These are phyloP conservation scores for Solanum sitiens DNA, from an alignment of 257 asterid genomes.

Conservation along the genomic window DNA sequence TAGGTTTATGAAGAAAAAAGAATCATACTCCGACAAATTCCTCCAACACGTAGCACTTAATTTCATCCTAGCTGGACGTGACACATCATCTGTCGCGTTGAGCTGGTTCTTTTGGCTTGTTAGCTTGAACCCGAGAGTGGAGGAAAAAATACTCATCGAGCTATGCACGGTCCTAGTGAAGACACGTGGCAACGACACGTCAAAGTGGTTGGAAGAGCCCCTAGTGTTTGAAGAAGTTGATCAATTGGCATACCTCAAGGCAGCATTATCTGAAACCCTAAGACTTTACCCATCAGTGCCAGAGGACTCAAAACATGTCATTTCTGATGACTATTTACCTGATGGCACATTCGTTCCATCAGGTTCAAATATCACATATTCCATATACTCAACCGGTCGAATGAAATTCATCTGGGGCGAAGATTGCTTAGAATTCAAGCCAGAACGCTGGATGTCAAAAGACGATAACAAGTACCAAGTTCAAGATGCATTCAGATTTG, in stretches of 20 bases:
- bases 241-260: conserved; percentile 41
- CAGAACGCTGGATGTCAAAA: conserved; percentile 54
- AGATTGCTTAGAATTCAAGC: conserved; percentile 42
- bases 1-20: conserved; percentile 51
- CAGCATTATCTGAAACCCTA: conserved; percentile 50
- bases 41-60: conserved; percentile 55
- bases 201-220: conserved; percentile 39
- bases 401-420: conserved; percentile 61
- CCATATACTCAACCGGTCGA: conserved; percentile 50
- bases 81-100: conserved; percentile 64
- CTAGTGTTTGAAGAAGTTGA: conserved; percentile 55
- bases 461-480: conserved; percentile 25
- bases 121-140: conserved; percentile 27
- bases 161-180: conserved; percentile 19
- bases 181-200: conserved; percentile 31
- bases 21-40: conserved; percentile 31
- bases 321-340: conserved; percentile 38
- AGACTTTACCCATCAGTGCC: conserved; percentile 68
- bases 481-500: conserved; percentile 34
- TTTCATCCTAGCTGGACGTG: conserved; percentile 69
- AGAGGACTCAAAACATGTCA: conserved; percentile 50
- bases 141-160: conserved; percentile 38
- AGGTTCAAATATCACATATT: conserved; percentile 48
- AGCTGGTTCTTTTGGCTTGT: conserved; percentile 69
- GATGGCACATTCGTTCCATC: conserved; percentile 60